A percentile compares a stretch with the other conserved stretches of the same genome.
Conservation (phyloP, 2,329 filamentous ascomycete genomes). For the Remersonia thermophila region DNA sequence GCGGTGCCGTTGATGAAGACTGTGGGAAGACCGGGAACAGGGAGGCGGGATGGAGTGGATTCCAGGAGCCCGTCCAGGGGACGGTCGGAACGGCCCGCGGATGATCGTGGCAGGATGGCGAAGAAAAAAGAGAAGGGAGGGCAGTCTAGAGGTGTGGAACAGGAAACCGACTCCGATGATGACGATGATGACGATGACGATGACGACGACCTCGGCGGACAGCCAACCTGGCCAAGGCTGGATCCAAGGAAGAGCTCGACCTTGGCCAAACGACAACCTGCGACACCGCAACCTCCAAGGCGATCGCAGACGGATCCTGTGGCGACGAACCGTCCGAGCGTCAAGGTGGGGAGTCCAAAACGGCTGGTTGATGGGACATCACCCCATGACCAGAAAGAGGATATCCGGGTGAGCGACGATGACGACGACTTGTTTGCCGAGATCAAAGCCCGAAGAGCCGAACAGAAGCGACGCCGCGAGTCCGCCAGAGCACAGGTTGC, state of each 20-base stretch:
- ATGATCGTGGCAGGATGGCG: background rate
- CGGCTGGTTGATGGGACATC: too few relatives aligned
- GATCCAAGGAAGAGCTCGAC: background rate
- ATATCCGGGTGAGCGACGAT: conserved; percentile 6
- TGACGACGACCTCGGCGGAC: conserved; percentile 10
- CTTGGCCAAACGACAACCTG: too few relatives aligned
- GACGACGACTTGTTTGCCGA: conserved; percentile 13
- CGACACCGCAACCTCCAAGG: background rate
- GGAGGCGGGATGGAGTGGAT: too few relatives aligned
- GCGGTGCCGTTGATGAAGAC: conserved; percentile 16
- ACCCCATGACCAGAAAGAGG: background rate
- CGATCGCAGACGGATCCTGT: background rate
- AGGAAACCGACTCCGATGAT: too few relatives aligned
- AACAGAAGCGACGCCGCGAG: conserved; percentile 10
- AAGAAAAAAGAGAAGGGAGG: too few relatives aligned
- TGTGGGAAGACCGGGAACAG: conserved; percentile 1
- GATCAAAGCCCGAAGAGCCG: conserved; percentile 10
- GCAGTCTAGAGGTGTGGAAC: too few relatives aligned
- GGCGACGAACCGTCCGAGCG: background rate
- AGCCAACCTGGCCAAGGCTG: conserved; percentile 1
- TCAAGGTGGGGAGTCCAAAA: background rate
- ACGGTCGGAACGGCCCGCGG: background rate
- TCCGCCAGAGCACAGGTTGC: background rate
- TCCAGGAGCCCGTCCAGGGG: conserved; percentile 4
- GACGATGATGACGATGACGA: conserved; percentile 4